A percentile compares a stretch with the other conserved stretches of the same genome.
Evolutionary conservation across 2,329 filamentous ascomycete genomes (phyloP).

Genomic region (Colletotrichum simmondsii): DNA sequence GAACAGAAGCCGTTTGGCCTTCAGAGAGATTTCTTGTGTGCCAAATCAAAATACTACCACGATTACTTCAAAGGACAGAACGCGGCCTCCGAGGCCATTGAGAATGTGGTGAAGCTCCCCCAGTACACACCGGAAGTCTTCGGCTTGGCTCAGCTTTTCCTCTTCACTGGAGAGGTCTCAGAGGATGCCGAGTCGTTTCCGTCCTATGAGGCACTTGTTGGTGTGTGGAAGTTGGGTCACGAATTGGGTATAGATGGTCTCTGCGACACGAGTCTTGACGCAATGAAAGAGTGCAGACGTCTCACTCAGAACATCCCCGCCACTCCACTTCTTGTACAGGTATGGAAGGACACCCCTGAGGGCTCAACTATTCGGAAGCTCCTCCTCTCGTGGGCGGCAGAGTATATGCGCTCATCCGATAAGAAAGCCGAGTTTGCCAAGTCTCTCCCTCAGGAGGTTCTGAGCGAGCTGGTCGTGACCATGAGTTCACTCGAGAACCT

Average conservation of each 20-base stretch:
- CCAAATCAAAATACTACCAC: conserved; percentile 60
- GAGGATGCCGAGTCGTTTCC: conserved; percentile 54
- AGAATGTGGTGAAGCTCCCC: conserved; percentile 62
- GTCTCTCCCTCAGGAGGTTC: conserved; percentile 69
- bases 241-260: conserved; percentile 64
- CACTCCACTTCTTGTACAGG: conserved; percentile 67
- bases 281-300: conserved; percentile 67
- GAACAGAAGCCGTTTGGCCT: conserved; percentile 66
- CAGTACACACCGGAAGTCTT: conserved; percentile 62
- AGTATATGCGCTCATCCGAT: conserved; percentile 70
- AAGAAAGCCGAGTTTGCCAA: conserved; percentile 67
- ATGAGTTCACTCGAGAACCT: conserved; percentile 66
- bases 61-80: conserved; percentile 52
- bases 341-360: conserved; percentile 71
- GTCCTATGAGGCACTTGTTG: conserved; percentile 64
- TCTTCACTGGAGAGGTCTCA: conserved; percentile 63
- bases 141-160: conserved; percentile 64
- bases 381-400: conserved; percentile 70
- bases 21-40: conserved; percentile 68
- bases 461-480: conserved; percentile 70
- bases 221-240: conserved; percentile 67
- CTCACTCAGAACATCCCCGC: conserved; percentile 66
- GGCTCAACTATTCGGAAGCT: conserved; percentile 69
- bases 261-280: conserved; percentile 65
- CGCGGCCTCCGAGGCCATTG: conserved; percentile 51